Conservation (phyloP, 176 grass and related monocot genomes). For the Tillandsia leiboldiana region DNA sequence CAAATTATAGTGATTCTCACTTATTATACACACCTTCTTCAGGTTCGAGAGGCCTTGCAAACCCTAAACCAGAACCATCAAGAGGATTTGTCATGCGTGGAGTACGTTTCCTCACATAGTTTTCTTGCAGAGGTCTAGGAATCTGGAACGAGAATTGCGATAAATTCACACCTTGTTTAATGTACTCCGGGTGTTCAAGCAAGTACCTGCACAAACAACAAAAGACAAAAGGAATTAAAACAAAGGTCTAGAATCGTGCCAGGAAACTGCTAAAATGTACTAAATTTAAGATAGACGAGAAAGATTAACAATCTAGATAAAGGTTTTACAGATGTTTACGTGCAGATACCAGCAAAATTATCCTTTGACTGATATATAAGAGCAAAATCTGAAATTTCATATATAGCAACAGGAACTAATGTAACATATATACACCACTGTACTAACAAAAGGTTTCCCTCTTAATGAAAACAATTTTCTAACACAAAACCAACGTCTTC, state of each 20-base stretch:
- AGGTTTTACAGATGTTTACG: too few relatives aligned
- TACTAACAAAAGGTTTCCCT: too few relatives aligned
- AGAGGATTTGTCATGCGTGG: conserved; percentile 24
- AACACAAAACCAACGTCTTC: too few relatives aligned
- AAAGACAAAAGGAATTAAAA: conserved; percentile 10
- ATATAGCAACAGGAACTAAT: too few relatives aligned
- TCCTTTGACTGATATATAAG: too few relatives aligned
- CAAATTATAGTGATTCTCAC: neutral
- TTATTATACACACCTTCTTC: conserved; percentile 38
- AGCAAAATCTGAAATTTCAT: too few relatives aligned
- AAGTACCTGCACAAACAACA: conserved; percentile 40
- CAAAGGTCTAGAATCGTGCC: conserved; percentile 4
- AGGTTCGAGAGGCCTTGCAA: conserved; percentile 25
- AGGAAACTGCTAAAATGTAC: neutral
- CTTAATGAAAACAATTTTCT: too few relatives aligned
- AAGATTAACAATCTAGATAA: conserved; percentile 8
- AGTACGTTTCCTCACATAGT: conserved; percentile 56
- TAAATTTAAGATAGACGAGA: neutral
- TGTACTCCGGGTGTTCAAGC: conserved; percentile 47
- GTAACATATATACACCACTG: too few relatives aligned
- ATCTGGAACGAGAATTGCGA: conserved; percentile 67
- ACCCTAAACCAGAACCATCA: conserved; percentile 29
- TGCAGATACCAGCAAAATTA: too few relatives aligned
- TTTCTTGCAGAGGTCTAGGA: conserved; percentile 61
- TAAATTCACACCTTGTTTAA: conserved; percentile 40